Base-by-base conservation (phyloP, 805 yeast genomes). In the Kurtzmaniella cleridarum region DNA sequence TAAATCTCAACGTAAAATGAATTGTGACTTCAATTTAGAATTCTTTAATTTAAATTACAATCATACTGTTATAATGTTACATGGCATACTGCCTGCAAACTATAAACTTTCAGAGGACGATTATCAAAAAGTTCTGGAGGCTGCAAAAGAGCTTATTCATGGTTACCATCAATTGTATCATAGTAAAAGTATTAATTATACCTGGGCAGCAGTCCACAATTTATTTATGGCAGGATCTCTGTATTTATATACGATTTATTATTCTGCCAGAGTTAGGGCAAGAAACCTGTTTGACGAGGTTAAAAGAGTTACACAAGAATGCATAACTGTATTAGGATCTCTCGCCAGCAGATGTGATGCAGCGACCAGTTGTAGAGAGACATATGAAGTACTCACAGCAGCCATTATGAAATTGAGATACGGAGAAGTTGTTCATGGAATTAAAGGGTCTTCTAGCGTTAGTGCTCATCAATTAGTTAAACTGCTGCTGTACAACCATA, bases 161-260 rank as follows among this genome's bases (percentile, higher is more conserved):
- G 73, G 80, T 24, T 89, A 85, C 55, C 64, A 73, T 36, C 75
- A 73, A 37, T 61, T 89, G 29, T 75, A 73, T 47, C 57, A 65
- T n/a, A 69, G 69, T 23, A 75, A 75, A 49, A 67, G 76, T 34
- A 72, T 88, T 43, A 87, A 87, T 57, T 89, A 85, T 59, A 86
- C 96, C 0, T 89, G 96, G 96, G 90, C 89, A 2, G 93, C 95
- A 0, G 90, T 87, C 2, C 95, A 88, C 57, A 88, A 87, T 54
- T 65, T 87, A 39, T 87, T 87, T 55, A 82, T 85, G 84, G 90
- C 95, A 0, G 95, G 95, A 1, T 83, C 91, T 20, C 83, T 95
- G 1, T 88, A 79, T 49, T 64, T 89, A 32, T 88, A 84, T 54
- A 75, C 89, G 1, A 69, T 87, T 11, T 88, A 84, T 55, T 83